These are phyloP conservation scores for Xerocomellus amylosporus DNA, from an alignment of 768 basidiomycete genomes.

Conservation along the genomic window DNA sequence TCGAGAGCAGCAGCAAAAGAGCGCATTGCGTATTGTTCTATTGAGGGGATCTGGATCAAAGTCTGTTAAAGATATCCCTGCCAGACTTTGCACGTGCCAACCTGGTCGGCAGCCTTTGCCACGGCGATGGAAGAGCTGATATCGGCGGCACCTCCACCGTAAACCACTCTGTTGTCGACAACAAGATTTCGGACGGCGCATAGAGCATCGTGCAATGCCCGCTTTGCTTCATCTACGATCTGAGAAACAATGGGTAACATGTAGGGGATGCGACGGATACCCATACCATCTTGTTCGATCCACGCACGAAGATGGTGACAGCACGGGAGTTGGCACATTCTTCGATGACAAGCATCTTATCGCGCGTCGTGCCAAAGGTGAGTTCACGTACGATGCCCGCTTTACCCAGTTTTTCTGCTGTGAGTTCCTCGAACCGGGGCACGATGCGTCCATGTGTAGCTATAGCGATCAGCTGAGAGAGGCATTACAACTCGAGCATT, in stretches of 20 bases:
- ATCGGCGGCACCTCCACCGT: slow-evolving; percentile 97
- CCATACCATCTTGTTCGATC: slow-evolving; percentile 96
- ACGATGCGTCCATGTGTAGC: slow-evolving; percentile 98
- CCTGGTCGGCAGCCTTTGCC: slow-evolving; percentile 91
- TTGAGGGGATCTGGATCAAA: slow-evolving; percentile 73
- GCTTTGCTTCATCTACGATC: slow-evolving; percentile 99
- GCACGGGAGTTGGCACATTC: slow-evolving; percentile 96
- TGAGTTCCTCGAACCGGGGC: slow-evolving; percentile 95
- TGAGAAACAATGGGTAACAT: slow-evolving; percentile 31
- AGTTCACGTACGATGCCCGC: slow-evolving; percentile 94
- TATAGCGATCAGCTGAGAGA: slow-evolving; percentile 85
- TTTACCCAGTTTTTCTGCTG: slow-evolving; percentile 84
- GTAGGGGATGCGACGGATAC: neutral
- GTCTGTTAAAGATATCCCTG: neutral
- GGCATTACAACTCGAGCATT: neutral
- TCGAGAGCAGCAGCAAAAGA: slow-evolving; percentile 97
- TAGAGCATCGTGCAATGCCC: slow-evolving; percentile 95
- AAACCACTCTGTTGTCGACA: slow-evolving; percentile 94
- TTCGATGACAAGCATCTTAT: slow-evolving; percentile 99
- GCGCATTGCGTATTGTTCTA: slow-evolving; percentile 99
- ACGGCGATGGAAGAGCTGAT: slow-evolving; percentile 95
- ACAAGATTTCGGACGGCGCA: slow-evolving; percentile 96
- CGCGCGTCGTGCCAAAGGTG: slow-evolving; percentile 94
- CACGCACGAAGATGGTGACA: slow-evolving; percentile 95
- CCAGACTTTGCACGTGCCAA: slow-evolving; percentile 29